Evolutionary conservation across 139 green algal species (phyloP).

Genomic region (Trebouxia sp.): DNA sequence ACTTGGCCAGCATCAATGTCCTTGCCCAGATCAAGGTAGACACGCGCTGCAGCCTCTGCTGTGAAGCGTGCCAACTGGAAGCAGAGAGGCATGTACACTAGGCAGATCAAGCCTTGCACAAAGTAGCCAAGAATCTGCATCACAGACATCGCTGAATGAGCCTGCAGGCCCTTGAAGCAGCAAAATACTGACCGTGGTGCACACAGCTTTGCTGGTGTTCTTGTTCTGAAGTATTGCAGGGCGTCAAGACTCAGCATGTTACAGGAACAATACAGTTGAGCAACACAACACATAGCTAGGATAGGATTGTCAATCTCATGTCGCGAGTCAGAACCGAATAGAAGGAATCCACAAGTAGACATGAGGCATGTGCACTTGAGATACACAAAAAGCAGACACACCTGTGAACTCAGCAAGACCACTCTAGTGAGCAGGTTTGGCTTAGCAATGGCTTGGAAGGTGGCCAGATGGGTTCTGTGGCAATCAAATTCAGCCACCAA

Average conservation of each 20-base stretch:
- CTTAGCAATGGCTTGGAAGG: background rate
- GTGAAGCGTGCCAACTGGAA: constrained; percentile 8
- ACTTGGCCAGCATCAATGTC: constrained; percentile 19
- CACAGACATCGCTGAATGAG: background rate
- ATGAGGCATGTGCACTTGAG: background rate
- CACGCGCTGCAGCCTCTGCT: background rate
- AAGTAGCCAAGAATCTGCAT: constrained; percentile 12
- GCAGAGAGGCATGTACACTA: constrained; percentile 18
- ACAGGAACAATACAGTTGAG: too few species aligned
- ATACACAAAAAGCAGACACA: background rate
- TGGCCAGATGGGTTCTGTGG: background rate
- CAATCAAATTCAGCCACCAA: background rate
- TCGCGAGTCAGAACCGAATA: background rate
- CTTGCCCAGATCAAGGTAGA: background rate
- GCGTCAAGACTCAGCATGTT: too few species aligned
- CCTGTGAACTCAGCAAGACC: background rate
- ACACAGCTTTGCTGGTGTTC: too few species aligned
- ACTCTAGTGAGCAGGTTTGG: background rate
- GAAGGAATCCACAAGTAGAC: background rate
- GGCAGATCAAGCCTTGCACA: constrained; percentile 8
- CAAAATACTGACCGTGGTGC: background rate
- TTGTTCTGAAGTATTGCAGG: too few species aligned
- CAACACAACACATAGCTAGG: too few species aligned
- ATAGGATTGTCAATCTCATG: too few species aligned
- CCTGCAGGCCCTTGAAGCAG: background rate